These are phyloP conservation scores for Peziza echinospora DNA, from an alignment of 495 filamentous ascomycete genomes.

Conservation along the genomic window DNA sequence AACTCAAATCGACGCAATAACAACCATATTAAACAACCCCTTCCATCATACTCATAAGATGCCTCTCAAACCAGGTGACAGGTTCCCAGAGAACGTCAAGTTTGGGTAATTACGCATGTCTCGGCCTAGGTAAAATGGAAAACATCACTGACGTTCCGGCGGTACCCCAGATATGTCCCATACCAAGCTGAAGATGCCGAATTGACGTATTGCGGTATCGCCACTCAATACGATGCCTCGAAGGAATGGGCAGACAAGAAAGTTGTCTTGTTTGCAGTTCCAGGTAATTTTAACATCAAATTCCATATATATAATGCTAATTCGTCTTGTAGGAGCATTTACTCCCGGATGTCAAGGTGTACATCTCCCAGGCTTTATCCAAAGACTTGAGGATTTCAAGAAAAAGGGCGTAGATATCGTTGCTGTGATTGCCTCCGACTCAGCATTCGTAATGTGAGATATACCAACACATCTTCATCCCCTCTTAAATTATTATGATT, in stretches of 20 bases:
- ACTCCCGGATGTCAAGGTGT: constrained; percentile 76
- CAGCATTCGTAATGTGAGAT: constrained; percentile 57
- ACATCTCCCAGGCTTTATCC: constrained; percentile 73
- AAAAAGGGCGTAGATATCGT: constrained; percentile 72
- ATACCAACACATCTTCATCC: background rate
- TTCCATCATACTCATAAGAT: too few species aligned
- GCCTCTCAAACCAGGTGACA: constrained; percentile 52
- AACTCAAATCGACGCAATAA: too few species aligned
- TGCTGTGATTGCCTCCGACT: constrained; percentile 71
- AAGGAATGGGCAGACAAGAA: constrained; percentile 77
- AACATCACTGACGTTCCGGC: constrained; percentile 2
- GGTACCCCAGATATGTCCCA: constrained; percentile 40
- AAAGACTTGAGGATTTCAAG: constrained; percentile 48
- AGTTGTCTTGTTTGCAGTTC: constrained; percentile 74
- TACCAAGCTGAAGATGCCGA: constrained; percentile 40
- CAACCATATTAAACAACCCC: too few species aligned
- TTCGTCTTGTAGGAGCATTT: constrained; percentile 45
- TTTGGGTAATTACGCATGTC: constrained; percentile 34
- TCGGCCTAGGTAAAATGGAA: background rate
- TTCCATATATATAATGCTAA: background rate
- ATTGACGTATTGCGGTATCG: constrained; percentile 56
- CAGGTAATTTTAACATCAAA: constrained; percentile 27
- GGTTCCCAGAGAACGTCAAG: constrained; percentile 55
- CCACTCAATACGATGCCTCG: constrained; percentile 60
- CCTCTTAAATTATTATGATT: background rate